These are phyloP conservation scores for Papiliotrema fonsecae DNA, from an alignment of 1,284 basidiomycete species.

Conservation along the genomic window DNA sequence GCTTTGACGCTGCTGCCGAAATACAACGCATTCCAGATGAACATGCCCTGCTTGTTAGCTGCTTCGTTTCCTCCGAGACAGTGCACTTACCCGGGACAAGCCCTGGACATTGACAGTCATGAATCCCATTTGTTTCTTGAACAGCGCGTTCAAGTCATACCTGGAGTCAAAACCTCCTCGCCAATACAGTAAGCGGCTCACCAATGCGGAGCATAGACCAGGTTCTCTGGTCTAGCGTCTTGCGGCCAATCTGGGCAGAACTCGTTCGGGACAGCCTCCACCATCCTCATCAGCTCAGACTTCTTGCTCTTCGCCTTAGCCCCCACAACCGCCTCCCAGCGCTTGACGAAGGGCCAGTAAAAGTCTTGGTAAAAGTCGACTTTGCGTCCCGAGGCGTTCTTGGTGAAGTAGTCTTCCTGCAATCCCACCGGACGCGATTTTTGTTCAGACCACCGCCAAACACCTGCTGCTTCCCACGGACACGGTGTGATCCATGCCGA, in stretches of 20 bases:
- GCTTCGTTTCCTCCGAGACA: not conserved
- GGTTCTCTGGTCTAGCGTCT: slow-evolving; percentile 60
- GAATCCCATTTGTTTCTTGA: slow-evolving; percentile 71
- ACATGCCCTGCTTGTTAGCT: slow-evolving; percentile 64
- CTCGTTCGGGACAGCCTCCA: slow-evolving; percentile 89
- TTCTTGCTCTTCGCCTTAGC: slow-evolving; percentile 35
- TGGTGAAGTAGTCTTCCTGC: slow-evolving; percentile 79
- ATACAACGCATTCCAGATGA: slow-evolving; percentile 70
- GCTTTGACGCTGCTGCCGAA: slow-evolving; percentile 75
- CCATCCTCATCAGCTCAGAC: slow-evolving; percentile 56
- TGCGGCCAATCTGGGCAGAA: slow-evolving; percentile 72
- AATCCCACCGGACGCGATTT: slow-evolving; percentile 70
- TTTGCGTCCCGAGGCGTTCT: slow-evolving; percentile 61
- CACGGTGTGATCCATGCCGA: slow-evolving; percentile 76
- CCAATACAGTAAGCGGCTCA: slow-evolving; percentile 36
- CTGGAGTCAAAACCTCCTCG: slow-evolving; percentile 44
- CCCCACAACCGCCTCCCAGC: slow-evolving; percentile 64
- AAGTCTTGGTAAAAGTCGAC: slow-evolving; percentile 80
- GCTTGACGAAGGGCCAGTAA: slow-evolving; percentile 73
- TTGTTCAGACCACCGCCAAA: slow-evolving; percentile 81
- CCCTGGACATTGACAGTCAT: slow-evolving; percentile 88
- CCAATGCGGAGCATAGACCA: slow-evolving; percentile 91
- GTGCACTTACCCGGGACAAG: slow-evolving; percentile 61
- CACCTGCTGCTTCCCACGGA: slow-evolving; percentile 85
- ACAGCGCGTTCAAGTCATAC: slow-evolving; percentile 85